Evolutionary conservation across 2,329 filamentous ascomycete genomes (phyloP).

Genomic region (Microcera coccophila): DNA sequence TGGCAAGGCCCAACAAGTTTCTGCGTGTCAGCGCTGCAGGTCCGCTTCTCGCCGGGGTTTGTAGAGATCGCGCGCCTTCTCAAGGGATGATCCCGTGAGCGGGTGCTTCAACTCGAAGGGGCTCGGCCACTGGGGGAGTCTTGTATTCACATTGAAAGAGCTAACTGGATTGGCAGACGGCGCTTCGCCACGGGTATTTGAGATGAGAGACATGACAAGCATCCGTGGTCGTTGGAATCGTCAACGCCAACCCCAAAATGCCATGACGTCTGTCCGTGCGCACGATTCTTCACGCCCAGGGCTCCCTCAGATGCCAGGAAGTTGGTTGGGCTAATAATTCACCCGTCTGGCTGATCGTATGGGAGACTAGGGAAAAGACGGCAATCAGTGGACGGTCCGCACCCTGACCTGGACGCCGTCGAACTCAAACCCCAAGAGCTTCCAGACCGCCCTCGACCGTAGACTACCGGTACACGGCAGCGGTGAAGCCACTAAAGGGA

Average conservation of each 20-base stretch:
- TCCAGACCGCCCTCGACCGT: conserved; percentile 6
- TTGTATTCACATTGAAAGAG: conserved; percentile 3
- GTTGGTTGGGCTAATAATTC: conserved; percentile 22
- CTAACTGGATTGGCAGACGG: neutral
- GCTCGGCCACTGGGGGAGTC: conserved; percentile 5
- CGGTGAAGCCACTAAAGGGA: no score
- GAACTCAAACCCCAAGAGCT: conserved; percentile 23
- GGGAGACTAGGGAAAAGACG: conserved; percentile 27
- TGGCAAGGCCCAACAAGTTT: conserved; percentile 17
- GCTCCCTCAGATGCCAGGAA: conserved; percentile 4
- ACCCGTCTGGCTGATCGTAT: conserved; percentile 13
- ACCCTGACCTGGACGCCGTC: conserved; percentile 25
- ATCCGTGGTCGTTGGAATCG: conserved; percentile 2
- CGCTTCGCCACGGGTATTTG: neutral
- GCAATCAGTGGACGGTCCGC: conserved; percentile 28
- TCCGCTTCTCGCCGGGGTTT: conserved; percentile 11
- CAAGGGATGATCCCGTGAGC: conserved; percentile 5
- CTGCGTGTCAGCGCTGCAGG: conserved; percentile 28
- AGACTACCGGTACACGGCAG: no score
- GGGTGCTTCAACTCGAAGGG: conserved; percentile 2
- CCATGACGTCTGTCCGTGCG: conserved; percentile 14
- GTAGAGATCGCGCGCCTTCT: conserved; percentile 7
- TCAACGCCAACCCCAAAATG: conserved; percentile 1
- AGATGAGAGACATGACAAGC: neutral
- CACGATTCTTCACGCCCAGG: conserved; percentile 8